phyloP scores from a whole-genome alignment of 1,284 basidiomycete species.

The Moniliella sp. region DNA sequence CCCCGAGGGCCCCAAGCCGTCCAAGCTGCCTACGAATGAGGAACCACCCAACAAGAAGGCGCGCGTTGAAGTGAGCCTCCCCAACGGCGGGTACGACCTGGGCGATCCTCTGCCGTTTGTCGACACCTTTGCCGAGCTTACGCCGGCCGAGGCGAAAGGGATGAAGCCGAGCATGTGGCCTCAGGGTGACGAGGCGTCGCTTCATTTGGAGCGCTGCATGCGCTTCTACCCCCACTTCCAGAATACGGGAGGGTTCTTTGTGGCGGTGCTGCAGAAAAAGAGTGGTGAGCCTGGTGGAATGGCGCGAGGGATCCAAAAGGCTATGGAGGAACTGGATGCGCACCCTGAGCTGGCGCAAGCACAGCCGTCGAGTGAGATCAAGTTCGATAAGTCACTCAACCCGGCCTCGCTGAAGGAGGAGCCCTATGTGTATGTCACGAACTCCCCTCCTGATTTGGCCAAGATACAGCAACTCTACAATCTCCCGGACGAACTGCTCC shows the following conservation, averaged over 20 bases:
- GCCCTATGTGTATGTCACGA: constrained; percentile 2
- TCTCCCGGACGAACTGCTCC: constrained; percentile 20
- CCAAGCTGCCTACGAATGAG: background rate
- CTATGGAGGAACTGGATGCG: constrained; percentile 10
- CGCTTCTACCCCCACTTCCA: constrained; percentile 66
- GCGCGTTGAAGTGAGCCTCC: no score
- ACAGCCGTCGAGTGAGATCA: background rate
- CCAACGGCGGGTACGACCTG: no score
- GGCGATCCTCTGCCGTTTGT: constrained; percentile 7
- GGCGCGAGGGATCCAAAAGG: constrained; percentile 25
- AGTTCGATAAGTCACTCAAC: background rate
- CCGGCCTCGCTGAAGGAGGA: constrained; percentile 7
- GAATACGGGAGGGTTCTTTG: constrained; percentile 91
- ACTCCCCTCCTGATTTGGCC: constrained; percentile 10
- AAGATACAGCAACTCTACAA: constrained; percentile 29
- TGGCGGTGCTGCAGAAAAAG: constrained; percentile 56
- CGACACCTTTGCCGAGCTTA: constrained; percentile 19
- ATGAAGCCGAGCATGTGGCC: constrained; percentile 25
- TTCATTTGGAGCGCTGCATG: constrained; percentile 22
- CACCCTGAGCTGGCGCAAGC: constrained; percentile 1
- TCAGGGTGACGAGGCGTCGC: constrained; percentile 21
- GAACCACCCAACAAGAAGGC: background rate
- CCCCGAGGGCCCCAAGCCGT: background rate
- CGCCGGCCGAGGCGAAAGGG: constrained; percentile 14
- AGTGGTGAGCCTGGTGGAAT: constrained; percentile 14